A percentile compares a stretch with the other conserved stretches of the same genome.
phyloP scores from a whole-genome alignment of 495 filamentous ascomycete species.

The Aspergillus biplanus region DNA sequence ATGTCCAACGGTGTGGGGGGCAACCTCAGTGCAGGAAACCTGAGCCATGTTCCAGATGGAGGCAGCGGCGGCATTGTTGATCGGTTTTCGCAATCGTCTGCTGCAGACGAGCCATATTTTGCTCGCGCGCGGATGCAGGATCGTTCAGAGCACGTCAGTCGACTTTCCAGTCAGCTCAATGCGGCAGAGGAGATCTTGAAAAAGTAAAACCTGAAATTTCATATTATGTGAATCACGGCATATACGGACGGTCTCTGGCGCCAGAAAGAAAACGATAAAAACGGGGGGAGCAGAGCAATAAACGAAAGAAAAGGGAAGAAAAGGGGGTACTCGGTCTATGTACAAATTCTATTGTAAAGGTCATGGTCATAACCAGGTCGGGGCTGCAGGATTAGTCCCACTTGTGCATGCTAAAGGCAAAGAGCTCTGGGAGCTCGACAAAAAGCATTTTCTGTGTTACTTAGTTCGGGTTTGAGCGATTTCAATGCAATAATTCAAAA shows the following conservation, averaged over 20 bases:
- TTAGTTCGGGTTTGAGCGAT: conserved; percentile 10
- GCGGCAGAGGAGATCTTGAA: conserved; percentile 42
- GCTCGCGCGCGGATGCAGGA: conserved; percentile 38
- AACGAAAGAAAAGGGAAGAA: neutral
- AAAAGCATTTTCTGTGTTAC: conserved; percentile 10
- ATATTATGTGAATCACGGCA: conserved; percentile 8
- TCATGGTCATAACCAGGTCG: neutral
- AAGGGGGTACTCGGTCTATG: conserved; percentile 24
- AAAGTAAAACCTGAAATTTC: conserved; percentile 17
- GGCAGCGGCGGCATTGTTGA: conserved; percentile 33
- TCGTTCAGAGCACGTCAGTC: conserved; percentile 36
- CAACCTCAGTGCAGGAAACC: conserved; percentile 35
- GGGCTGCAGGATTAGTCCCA: conserved; percentile 4
- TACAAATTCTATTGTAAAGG: conserved; percentile 32
- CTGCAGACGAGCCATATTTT: conserved; percentile 46
- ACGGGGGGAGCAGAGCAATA: conserved; percentile 11
- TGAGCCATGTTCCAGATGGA: conserved; percentile 36
- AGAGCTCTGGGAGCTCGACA: conserved; percentile 9
- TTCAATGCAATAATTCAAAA: conserved; percentile 40
- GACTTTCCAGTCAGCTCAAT: conserved; percentile 41
- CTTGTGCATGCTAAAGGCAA: conserved; percentile 14
- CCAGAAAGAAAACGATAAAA: conserved; percentile 15
- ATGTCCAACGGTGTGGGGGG: conserved; percentile 23
- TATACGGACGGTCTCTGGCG: neutral
- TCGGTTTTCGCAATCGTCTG: conserved; percentile 37